These are phyloP conservation scores for Croton setiger DNA, from an alignment of 441 rosid genomes.

Conservation along the genomic window DNA sequence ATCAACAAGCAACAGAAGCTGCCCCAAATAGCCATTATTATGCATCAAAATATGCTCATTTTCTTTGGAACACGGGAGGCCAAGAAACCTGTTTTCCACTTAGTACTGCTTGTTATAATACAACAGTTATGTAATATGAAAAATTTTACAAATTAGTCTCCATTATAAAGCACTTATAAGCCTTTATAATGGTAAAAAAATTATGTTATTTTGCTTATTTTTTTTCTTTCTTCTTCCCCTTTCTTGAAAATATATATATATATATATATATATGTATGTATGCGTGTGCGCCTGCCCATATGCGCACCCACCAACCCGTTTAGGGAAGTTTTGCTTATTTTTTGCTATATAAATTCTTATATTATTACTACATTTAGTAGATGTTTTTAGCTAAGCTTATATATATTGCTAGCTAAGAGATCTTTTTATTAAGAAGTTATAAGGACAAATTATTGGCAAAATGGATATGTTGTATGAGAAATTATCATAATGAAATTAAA, in stretches of 20 bases:
- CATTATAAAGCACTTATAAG: too few species aligned
- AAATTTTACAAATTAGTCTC: neutral
- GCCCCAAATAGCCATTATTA: slow-evolving; percentile 48
- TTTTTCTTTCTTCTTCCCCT: neutral
- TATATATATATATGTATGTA: too few species aligned
- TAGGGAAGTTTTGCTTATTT: slow-evolving; percentile 1
- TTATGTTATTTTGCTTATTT: neutral
- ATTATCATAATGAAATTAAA: neutral
- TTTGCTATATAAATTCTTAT: neutral
- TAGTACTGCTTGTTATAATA: slow-evolving; percentile 8
- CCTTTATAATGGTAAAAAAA: slow-evolving; percentile 6
- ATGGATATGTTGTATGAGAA: neutral
- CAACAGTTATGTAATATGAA: slow-evolving; percentile 5
- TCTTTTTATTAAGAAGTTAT: neutral
- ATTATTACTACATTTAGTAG: neutral
- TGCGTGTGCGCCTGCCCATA: neutral
- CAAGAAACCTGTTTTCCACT: slow-evolving; percentile 74
- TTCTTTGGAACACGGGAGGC: slow-evolving; percentile 80
- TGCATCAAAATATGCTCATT: slow-evolving; percentile 65
- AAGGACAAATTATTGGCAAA: neutral
- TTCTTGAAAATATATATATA: neutral
- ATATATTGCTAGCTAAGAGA: neutral
- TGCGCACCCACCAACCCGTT: neutral
- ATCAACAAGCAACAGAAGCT: slow-evolving; percentile 53
- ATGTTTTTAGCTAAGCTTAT: neutral